Conservation (phyloP, 352 stramenopile genomes). For the Phytopythium ostracodes region DNA sequence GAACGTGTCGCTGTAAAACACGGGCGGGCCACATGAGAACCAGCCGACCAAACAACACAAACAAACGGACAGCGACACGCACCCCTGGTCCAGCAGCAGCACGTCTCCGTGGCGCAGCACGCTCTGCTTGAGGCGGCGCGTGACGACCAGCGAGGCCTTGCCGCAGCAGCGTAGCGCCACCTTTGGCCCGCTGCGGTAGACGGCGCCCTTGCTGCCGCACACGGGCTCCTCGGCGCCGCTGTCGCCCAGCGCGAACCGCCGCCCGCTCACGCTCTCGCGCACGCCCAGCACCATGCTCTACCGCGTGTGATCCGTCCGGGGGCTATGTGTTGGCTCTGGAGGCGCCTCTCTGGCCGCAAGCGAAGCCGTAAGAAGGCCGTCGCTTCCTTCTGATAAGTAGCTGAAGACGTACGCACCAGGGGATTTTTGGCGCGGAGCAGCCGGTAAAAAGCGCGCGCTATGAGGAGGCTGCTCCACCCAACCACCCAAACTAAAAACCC, state of each 20-base stretch:
- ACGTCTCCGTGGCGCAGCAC: slow-evolving; percentile 73
- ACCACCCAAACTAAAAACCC: too few species aligned
- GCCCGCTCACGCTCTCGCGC: slow-evolving; percentile 74
- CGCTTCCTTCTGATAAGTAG: too few species aligned
- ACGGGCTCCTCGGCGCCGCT: slow-evolving; percentile 54
- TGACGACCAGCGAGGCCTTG: slow-evolving; percentile 73
- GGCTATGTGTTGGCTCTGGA: too few species aligned
- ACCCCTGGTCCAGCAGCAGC: slow-evolving; percentile 51
- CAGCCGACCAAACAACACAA: neutral
- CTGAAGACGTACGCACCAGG: too few species aligned
- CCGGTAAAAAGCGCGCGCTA: too few species aligned
- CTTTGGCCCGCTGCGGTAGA: slow-evolving; percentile 65
- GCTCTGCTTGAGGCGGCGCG: slow-evolving; percentile 68
- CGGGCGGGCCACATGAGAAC: neutral
- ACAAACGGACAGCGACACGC: neutral
- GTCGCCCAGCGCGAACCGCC: slow-evolving; percentile 32
- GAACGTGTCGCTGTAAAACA: slow-evolving; percentile 47
- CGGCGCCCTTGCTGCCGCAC: slow-evolving; percentile 59
- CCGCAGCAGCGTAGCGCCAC: slow-evolving; percentile 73
- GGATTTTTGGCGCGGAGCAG: too few species aligned
- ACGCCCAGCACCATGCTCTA: slow-evolving; percentile 40
- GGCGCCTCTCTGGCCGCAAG: neutral
- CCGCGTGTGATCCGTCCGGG: too few species aligned
- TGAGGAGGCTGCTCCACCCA: too few species aligned
- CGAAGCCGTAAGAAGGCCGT: too few species aligned